phyloP scores from a whole-genome alignment of 495 filamentous ascomycete species.

The Neurospora sp. region DNA sequence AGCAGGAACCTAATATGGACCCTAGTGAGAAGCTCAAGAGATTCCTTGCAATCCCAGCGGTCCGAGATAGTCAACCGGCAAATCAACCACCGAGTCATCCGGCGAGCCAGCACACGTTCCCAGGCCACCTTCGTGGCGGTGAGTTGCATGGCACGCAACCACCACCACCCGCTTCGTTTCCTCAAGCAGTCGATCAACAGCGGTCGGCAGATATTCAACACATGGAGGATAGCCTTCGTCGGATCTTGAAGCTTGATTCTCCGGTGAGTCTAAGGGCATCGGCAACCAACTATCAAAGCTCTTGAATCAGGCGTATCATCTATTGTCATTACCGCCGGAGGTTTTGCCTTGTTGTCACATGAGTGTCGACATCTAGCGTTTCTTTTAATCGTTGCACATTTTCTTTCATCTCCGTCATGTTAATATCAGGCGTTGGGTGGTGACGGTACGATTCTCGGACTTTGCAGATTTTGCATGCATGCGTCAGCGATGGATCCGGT shows the following conservation, averaged over 20 bases:
- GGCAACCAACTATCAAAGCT: constrained; percentile 15
- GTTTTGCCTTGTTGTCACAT: background rate
- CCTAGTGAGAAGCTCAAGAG: constrained; percentile 23
- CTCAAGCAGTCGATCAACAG: background rate
- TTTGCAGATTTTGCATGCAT: background rate
- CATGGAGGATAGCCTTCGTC: constrained; percentile 42
- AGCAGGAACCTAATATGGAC: constrained; percentile 6
- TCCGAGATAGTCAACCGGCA: background rate
- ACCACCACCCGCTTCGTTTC: background rate
- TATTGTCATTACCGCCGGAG: background rate
- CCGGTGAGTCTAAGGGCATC: constrained; percentile 5
- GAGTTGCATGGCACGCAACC: background rate
- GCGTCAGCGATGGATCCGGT: background rate
- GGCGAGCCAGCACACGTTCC: background rate
- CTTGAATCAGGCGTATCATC: constrained; percentile 6
- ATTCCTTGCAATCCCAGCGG: constrained; percentile 18
- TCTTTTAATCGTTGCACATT: background rate
- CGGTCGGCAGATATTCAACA: constrained; percentile 26
- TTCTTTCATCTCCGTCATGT: background rate
- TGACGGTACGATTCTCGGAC: constrained; percentile 2
- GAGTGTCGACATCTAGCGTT: background rate
- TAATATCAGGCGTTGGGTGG: constrained; percentile 8
- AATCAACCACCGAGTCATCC: background rate
- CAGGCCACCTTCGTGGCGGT: background rate
- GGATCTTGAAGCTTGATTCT: constrained; percentile 37